Base-by-base conservation (phyloP, 139 green algal species). In the Chlorella vulgaris region DNA sequence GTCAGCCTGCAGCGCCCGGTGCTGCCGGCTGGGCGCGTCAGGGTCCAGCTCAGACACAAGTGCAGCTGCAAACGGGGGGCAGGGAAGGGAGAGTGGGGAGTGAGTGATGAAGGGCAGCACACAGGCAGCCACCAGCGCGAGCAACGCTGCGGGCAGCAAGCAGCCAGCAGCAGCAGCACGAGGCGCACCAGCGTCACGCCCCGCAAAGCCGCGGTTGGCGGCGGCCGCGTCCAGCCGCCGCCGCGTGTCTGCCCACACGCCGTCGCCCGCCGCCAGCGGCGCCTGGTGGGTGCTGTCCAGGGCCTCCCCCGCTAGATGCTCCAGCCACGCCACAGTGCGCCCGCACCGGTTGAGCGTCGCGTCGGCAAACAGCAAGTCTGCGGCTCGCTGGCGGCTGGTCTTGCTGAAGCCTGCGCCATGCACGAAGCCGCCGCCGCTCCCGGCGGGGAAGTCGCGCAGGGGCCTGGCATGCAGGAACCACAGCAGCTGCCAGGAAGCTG, bases 1-100 rank as follows among this genome's bases (percentile, higher is more conserved):
- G 33, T 91, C 85, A 0, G 70, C 8, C 47, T 88, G 69, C 69
- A 95, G 82, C 78, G 36, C 61, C 53, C 69, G 36, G 39, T 36
- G 61, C 51, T 85, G 76, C 36, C 91, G 85, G 7, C 76, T 84
- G 50, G 91, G 86, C 1, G 91, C 91, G 78, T 96, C 93, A 1
- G 93, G 93, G 81, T 96, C 93, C n/a, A 96, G 88, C 83, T 96
- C 89, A 1, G 81, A 76, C 47, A 89, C 81, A 38, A 89, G 43
- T 40, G 55, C 36, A 7, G 38, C 73, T 79, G 73, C 73, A 47
- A 58, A 15, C 13, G 47, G 47, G 47, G 47, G 47, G 47, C 13
- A 15, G 47, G 47, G 47, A 24, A 24, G 10, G 47, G 13, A 58
- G 47, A 10, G 13, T 58, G 47, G 47, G 13, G 15, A 15, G 15